Conservation (phyloP, 106 monocot species). For the Agapanthus africanus region DNA sequence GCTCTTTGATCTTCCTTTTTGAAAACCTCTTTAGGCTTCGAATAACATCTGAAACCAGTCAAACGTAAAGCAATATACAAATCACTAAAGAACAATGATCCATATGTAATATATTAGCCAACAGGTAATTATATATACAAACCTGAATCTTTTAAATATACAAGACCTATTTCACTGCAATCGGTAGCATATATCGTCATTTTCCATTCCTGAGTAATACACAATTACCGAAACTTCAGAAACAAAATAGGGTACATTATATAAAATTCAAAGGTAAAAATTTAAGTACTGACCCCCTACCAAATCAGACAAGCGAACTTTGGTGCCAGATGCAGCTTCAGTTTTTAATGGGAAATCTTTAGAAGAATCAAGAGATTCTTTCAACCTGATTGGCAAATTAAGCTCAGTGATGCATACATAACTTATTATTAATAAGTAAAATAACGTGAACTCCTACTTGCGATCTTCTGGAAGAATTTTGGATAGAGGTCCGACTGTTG, state of each 20-base stretch:
- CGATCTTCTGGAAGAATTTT: constrained; percentile 43
- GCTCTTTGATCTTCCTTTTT: constrained; percentile 61
- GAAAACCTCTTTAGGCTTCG: constrained; percentile 71
- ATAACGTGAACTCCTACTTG: constrained; percentile 26
- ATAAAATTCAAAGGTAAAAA: too few species aligned
- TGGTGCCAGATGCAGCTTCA: constrained; percentile 26
- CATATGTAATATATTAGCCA: constrained; percentile 7
- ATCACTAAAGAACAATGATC: too few species aligned
- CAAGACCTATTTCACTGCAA: constrained; percentile 81
- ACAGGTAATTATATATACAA: constrained; percentile 8
- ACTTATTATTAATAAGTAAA: neutral
- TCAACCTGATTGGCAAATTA: constrained; percentile 31
- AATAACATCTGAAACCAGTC: constrained; percentile 44
- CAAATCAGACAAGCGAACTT: constrained; percentile 67
- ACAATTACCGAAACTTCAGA: neutral
- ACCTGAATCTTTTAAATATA: constrained; percentile 67
- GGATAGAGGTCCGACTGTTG: constrained; percentile 54
- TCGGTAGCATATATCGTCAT: constrained; percentile 69
- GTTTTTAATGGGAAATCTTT: constrained; percentile 19
- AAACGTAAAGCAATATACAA: constrained; percentile 8
- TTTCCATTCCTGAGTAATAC: constrained; percentile 55
- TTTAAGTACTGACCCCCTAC: constrained; percentile 40
- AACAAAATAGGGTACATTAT: neutral
- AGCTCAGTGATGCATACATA: neutral
- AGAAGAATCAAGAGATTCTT: constrained; percentile 36